Evolutionary conservation across 2,329 filamentous ascomycete genomes (phyloP).

Genomic region (Delphinella strobiligena): DNA sequence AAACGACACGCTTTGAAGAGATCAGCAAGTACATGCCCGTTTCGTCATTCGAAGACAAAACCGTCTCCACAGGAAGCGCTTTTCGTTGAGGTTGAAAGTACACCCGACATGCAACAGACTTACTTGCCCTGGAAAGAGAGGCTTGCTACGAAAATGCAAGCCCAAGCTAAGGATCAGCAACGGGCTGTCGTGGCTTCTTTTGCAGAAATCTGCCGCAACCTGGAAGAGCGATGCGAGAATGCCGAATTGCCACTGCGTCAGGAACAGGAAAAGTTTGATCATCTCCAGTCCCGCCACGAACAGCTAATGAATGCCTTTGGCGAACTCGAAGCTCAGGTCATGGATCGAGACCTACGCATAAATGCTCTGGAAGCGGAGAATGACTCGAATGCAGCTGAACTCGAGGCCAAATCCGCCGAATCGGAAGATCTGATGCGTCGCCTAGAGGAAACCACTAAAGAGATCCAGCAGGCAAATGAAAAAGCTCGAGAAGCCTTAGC

Average conservation of each 20-base stretch:
- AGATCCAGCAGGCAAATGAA: conserved; percentile 26
- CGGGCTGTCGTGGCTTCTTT: conserved; percentile 38
- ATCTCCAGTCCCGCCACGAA: conserved; percentile 24
- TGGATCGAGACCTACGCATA: conserved; percentile 24
- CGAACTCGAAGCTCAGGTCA: conserved; percentile 25
- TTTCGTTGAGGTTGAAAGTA: conserved; percentile 26
- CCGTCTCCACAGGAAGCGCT: conserved; percentile 8
- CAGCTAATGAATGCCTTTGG: conserved; percentile 23
- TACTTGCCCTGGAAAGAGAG: conserved; percentile 38
- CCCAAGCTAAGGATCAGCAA: conserved; percentile 30
- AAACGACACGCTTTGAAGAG: too few relatives aligned
- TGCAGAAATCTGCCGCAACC: conserved; percentile 41
- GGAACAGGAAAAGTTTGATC: conserved; percentile 27
- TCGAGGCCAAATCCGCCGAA: conserved; percentile 26
- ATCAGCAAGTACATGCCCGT: too few relatives aligned
- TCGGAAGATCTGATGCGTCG: conserved; percentile 24
- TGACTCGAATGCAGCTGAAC: conserved; percentile 22
- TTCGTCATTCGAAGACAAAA: too few relatives aligned
- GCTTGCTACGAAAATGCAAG: conserved; percentile 32
- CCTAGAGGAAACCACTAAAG: conserved; percentile 20
- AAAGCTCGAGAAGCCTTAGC: conserved; percentile 27
- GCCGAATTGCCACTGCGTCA: conserved; percentile 42
- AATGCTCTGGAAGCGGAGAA: conserved; percentile 30
- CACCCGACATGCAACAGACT: conserved; percentile 20
- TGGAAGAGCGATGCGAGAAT: conserved; percentile 44